Evolutionary conservation across 176 grass and related monocot species (phyloP).

Genomic region (Puccinellia tenuiflora): DNA sequence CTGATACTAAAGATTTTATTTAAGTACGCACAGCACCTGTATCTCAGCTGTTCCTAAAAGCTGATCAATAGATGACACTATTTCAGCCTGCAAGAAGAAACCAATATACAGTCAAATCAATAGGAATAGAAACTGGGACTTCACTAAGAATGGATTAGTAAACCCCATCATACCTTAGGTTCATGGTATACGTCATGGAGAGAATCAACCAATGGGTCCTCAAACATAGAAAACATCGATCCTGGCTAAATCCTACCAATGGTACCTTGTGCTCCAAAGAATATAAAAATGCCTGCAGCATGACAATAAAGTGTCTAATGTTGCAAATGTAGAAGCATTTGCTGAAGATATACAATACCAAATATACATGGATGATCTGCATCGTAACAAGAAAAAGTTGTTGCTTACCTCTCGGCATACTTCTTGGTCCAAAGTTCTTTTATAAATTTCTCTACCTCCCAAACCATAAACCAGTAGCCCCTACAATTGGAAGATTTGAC

Average conservation of each 20-base stretch:
- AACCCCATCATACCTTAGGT: slow-evolving; percentile 57
- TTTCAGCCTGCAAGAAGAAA: slow-evolving; percentile 65
- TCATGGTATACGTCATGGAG: slow-evolving; percentile 84
- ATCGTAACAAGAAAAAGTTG: background rate
- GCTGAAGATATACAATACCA: background rate
- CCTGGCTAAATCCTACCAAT: slow-evolving; percentile 88
- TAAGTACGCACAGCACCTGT: slow-evolving; percentile 42
- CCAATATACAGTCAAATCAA: slow-evolving; percentile 25
- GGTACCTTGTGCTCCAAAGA: slow-evolving; percentile 84
- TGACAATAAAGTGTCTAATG: slow-evolving; percentile 7
- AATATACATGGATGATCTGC: background rate
- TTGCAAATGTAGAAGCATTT: slow-evolving; percentile 5
- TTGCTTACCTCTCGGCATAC: slow-evolving; percentile 81
- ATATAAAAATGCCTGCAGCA: slow-evolving; percentile 74
- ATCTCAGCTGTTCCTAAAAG: slow-evolving; percentile 70
- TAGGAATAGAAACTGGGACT: slow-evolving; percentile 13
- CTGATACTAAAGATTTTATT: background rate
- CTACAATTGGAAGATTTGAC: slow-evolving; percentile 39
- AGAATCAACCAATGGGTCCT: slow-evolving; percentile 84
- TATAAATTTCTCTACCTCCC: slow-evolving; percentile 79
- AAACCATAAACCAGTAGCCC: slow-evolving; percentile 87
- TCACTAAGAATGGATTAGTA: background rate
- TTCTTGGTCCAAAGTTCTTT: slow-evolving; percentile 74
- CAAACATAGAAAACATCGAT: slow-evolving; percentile 79
- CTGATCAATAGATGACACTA: slow-evolving; percentile 66